Percentiles rank a stretch among this genome's conserved stretches.
Evolutionary conservation across 2,329 filamentous ascomycete species (phyloP).

Genomic region (Gaeumannomyces tritici): DNA sequence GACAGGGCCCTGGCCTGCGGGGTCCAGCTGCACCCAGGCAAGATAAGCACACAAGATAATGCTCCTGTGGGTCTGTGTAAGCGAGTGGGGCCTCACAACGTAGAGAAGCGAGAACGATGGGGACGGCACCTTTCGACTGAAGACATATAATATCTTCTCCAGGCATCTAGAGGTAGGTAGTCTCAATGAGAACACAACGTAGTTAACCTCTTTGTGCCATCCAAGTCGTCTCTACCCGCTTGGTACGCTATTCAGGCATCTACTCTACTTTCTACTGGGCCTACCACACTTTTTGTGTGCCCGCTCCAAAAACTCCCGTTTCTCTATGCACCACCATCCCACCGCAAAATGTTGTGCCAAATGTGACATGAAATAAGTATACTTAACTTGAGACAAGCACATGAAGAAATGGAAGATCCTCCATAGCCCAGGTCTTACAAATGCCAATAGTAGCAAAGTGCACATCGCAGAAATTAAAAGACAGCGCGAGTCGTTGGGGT

Average conservation of each 20-base stretch:
- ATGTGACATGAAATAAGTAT: neutral
- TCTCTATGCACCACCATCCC: neutral
- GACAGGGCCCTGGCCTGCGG: too few relatives aligned
- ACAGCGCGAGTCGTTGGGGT: neutral
- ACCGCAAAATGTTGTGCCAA: neutral
- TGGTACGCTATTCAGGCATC: neutral
- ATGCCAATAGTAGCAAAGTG: neutral
- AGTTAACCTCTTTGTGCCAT: neutral
- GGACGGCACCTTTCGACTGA: too few relatives aligned
- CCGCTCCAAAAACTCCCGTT: neutral
- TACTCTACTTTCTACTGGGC: neutral
- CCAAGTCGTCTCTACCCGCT: neutral
- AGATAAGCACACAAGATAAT: neutral
- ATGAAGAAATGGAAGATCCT: neutral
- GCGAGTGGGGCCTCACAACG: too few relatives aligned
- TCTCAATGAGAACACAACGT: neutral
- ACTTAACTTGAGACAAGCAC: neutral
- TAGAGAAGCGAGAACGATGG: too few relatives aligned
- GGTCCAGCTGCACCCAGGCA: too few relatives aligned
- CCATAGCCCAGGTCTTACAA: neutral
- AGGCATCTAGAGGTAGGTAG: too few relatives aligned
- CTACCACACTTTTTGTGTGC: neutral
- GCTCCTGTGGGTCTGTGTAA: neutral
- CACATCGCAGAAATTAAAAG: neutral
- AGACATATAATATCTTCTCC: too few relatives aligned